Base-by-base conservation (phyloP, 2,329 filamentous ascomycete species). In the Pseudogymnoascus sp. region DNA sequence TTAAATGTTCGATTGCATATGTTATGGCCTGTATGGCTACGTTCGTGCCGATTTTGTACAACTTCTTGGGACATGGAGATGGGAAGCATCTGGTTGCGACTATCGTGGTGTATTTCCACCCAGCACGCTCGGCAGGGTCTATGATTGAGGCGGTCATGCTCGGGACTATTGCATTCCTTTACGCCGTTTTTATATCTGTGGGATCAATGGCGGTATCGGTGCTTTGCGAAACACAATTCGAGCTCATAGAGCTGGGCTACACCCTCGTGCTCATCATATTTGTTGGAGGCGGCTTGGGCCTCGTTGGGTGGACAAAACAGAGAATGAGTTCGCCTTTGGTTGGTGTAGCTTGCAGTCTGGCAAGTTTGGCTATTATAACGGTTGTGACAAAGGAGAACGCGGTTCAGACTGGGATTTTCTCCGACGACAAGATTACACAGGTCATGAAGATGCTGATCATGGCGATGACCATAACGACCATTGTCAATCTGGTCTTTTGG, bases 81-180 rank as follows among this genome's bases (percentile, higher is more conserved):
- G 91, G 91, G 59, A 97, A 97, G 71, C 93, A 97, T 74, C 87
- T 96, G 70, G 91, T 96, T 59, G 92, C 92, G 33, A 97, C 93
- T 1, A 85, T 97, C 62, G 95, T 91, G 0, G 92, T 97, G 9
- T 97, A 96, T 71, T 97, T 97, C 70, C 92, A 97, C 72, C 92
- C 93, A 4, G 90, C 91, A 5, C 82, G 93, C 62, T 90, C 90
- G 15, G 84, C 87, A 26, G 93, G 93, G 0, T 94, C 89, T 66
- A 96, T 97, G 91, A 82, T 90, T 62, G 90, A 96, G 74, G 92
- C 92, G 2, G 83, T 88, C 9, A 75, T 92, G 35, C 85, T 94
- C 62, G 90, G 90, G 5, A 75, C 89, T 37, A 79, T 88, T 35
- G 92, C 92, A 1, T 90, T 96, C 63, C 74, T 86, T 37, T 97